Evolutionary conservation across 306 rosid genomes (phyloP).

Genomic region (Mimosa pudica): DNA sequence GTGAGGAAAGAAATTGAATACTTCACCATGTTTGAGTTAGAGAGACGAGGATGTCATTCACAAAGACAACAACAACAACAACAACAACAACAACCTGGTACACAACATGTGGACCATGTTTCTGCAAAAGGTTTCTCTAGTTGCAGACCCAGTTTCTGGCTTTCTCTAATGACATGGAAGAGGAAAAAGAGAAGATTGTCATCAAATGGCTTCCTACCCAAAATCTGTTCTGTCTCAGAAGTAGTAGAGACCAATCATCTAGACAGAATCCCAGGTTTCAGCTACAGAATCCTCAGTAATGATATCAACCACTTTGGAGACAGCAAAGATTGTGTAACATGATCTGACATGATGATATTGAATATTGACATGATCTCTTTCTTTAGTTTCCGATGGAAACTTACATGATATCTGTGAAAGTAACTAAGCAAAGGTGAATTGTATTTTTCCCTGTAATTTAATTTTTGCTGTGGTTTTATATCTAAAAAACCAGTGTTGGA

Average conservation of each 20-base stretch:
- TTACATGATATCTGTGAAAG: background rate
- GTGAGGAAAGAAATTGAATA: conserved; percentile 77
- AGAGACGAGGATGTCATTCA: conserved; percentile 42
- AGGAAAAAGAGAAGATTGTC: conserved; percentile 58
- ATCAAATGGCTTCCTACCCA: conserved; percentile 48
- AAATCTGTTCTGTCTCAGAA: conserved; percentile 51
- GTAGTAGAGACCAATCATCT: conserved; percentile 49
- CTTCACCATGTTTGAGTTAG: conserved; percentile 69
- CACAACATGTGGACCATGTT: conserved; percentile 36
- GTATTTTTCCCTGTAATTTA: background rate
- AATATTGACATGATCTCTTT: conserved; percentile 5
- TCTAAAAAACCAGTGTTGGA: background rate
- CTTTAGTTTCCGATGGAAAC: background rate
- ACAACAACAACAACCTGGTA: conserved; percentile 24
- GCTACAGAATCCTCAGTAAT: conserved; percentile 60
- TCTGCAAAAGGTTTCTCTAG: conserved; percentile 32
- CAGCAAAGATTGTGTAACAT: background rate
- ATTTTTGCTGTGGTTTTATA: background rate
- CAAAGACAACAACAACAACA: conserved; percentile 36
- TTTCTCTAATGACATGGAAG: conserved; percentile 58
- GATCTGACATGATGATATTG: background rate
- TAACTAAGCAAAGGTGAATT: background rate
- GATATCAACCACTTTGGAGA: conserved; percentile 46
- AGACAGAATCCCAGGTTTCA: conserved; percentile 55
- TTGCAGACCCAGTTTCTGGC: conserved; percentile 59